Conservation (phyloP, 495 filamentous ascomycete genomes). For the Choiromyces venosus region DNA sequence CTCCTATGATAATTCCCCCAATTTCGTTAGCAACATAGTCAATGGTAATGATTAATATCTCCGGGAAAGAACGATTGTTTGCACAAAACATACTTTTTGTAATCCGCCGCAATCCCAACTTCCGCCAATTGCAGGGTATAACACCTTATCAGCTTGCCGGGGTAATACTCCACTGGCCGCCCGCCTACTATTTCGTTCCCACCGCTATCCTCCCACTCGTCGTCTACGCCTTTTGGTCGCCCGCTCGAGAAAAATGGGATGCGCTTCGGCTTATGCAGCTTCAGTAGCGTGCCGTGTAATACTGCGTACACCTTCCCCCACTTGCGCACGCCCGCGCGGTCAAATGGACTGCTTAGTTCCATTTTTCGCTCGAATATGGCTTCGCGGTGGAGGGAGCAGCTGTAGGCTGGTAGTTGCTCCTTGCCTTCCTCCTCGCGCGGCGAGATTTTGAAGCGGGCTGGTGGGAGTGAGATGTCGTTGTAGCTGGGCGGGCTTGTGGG, state of each 20-base stretch:
- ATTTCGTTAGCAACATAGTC: conserved; percentile 9
- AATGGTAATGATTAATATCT: not conserved
- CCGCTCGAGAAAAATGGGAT: conserved; percentile 24
- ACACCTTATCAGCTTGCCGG: conserved; percentile 49
- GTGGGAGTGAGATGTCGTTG: conserved; percentile 34
- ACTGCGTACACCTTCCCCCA: conserved; percentile 56
- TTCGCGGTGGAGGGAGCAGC: conserved; percentile 52
- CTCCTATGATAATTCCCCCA: conserved; percentile 43
- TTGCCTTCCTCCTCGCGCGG: conserved; percentile 46
- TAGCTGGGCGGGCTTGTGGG: conserved; percentile 31
- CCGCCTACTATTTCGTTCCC: not conserved
- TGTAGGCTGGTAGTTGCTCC: conserved; percentile 53
- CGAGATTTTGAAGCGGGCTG: conserved; percentile 42
- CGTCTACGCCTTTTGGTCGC: not conserved
- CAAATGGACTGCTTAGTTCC: conserved; percentile 55
- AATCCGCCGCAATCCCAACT: conserved; percentile 60
- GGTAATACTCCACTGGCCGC: conserved; percentile 20
- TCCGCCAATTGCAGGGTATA: conserved; percentile 63
- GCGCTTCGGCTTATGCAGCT: conserved; percentile 51
- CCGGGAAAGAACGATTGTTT: conserved; percentile 12
- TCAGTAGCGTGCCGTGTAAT: conserved; percentile 57
- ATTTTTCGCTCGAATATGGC: conserved; percentile 53
- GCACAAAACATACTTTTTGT: conserved; percentile 52
- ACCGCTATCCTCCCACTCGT: not conserved
- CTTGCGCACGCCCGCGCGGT: conserved; percentile 49